Base-by-base conservation (phyloP, 2,329 filamentous ascomycete species). In the Sporothrix protearum region DNA sequence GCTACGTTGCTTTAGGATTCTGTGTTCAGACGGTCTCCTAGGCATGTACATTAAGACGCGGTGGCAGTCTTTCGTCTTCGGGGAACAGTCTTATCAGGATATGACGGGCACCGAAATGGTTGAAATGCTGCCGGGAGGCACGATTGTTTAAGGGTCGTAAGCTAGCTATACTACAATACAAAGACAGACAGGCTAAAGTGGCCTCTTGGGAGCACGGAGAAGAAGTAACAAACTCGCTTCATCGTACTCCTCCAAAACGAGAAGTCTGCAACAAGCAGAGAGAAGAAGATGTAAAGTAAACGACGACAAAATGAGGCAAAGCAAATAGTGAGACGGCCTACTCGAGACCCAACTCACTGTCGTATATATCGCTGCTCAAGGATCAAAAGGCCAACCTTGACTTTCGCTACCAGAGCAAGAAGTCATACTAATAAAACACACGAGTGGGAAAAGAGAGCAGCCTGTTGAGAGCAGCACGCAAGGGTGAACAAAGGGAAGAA, bases 51-150 rank as follows among this genome's bases (percentile, higher is more conserved):
- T 33, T 19, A 33, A 39, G n/a, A 25, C 7, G 16, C 19, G 16
- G 30, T 39, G 39, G 33, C 4, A 39, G 25, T 57, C 25, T 16
- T 57, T 19, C 19, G 33, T 10, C 36, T 42, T 10, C 19, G n/a
- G 19, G 5, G 12, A 45, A 25, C n/a, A 45, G n/a, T 14, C 2
- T 19, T 42, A 47, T 47, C 14, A 19, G 3, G 42, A 47, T 12
- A 47, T 47, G 12, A 19, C 14, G 42, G 3, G 14, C 14, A 3
- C 19, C 12, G 19, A 47, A 64, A 28, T 39, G 57, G n/a, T n/a
- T 14, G 36, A 3, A 67, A 51, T 51, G 25, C 42, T 67, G 63
- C 63, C 63, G 42, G 45, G 63, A 67, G 63, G 63, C 63, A 8
- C 45, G 28, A n/a, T 49, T 67, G 28, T 67, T 36, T 67, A 22